Evolutionary conservation across 805 yeast species (phyloP).

Genomic region (Spathaspora girioi): DNA sequence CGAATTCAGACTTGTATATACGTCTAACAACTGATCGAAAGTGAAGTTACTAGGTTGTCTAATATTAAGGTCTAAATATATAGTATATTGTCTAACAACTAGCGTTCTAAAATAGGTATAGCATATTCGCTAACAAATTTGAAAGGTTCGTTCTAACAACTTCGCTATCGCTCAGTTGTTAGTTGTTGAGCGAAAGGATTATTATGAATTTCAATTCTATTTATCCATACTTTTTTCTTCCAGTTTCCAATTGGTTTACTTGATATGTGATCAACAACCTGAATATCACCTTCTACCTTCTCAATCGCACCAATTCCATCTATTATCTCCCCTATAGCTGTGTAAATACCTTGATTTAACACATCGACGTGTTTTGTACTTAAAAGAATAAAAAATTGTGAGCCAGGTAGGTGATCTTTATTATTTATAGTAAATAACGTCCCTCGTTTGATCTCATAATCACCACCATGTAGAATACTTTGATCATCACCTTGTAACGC

Average conservation of each 20-base stretch:
- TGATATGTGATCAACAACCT: not conserved
- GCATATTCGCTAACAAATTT: not conserved
- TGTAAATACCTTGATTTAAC: slow-evolving; percentile 11
- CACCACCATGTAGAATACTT: not conserved
- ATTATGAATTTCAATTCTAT: slow-evolving; percentile 1
- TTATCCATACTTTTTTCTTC: slow-evolving; percentile 2
- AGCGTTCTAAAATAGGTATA: not conserved
- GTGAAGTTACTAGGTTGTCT: too few relatives aligned
- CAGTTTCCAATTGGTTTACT: slow-evolving; percentile 2
- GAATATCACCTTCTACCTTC: not conserved
- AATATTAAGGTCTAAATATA: too few relatives aligned
- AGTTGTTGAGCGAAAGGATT: not conserved
- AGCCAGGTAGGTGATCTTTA: slow-evolving; percentile 9
- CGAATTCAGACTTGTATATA: too few relatives aligned
- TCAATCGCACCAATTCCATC: slow-evolving; percentile 16
- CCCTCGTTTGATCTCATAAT: slow-evolving; percentile 10
- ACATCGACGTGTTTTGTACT: slow-evolving; percentile 5
- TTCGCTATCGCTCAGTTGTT: not conserved
- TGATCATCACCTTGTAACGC: not conserved
- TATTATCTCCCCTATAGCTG: slow-evolving; percentile 13
- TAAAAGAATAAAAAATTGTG: slow-evolving; percentile 18
- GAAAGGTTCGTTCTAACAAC: not conserved
- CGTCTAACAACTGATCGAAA: too few relatives aligned
- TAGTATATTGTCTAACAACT: too few relatives aligned
- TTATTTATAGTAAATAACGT: slow-evolving; percentile 12